A percentile compares a stretch with the other conserved stretches of the same genome.
Evolutionary conservation across 768 basidiomycete genomes (phyloP).

Genomic region (Russula dissimulans): DNA sequence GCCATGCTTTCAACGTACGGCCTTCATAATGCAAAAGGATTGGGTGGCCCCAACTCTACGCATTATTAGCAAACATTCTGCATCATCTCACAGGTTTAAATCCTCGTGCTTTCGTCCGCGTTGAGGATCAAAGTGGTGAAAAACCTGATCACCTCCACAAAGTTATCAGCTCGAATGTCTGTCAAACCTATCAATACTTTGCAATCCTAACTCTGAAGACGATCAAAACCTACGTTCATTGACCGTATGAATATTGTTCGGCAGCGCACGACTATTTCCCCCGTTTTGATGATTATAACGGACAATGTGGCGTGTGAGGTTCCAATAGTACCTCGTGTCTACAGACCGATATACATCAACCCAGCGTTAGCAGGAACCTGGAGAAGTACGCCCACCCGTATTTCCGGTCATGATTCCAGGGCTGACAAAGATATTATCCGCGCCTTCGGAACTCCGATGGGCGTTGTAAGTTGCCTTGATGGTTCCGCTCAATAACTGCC

Average conservation of each 20-base stretch:
- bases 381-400: conserved; percentile 24
- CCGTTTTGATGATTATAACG: conserved; percentile 20
- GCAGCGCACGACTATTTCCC: neutral
- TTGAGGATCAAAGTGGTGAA: conserved; percentile 59
- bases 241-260: conserved; percentile 51
- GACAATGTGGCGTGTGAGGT: conserved; percentile 16
- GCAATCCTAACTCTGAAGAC: neutral
- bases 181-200: neutral
- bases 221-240: conserved; percentile 31
- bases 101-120: conserved; percentile 39
- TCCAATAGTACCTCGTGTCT: conserved; percentile 18
- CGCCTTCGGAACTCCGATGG: conserved; percentile 22
- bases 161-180: conserved; percentile 43
- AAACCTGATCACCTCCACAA: conserved; percentile 60
- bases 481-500: conserved; percentile 34
- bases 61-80: too few relatives aligned
- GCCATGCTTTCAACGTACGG: too few relatives aligned
- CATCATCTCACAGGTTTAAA: neutral
- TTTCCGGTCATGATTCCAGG: conserved; percentile 33
- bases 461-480: conserved; percentile 32
- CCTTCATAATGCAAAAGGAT: too few relatives aligned
- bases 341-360: neutral
- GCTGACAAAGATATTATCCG: conserved; percentile 28
- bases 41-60: neutral
- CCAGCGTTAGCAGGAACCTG: conserved; percentile 10